Base-by-base conservation (phyloP, 2,329 filamentous ascomycete species). In the Arthrinium puccinioides region DNA sequence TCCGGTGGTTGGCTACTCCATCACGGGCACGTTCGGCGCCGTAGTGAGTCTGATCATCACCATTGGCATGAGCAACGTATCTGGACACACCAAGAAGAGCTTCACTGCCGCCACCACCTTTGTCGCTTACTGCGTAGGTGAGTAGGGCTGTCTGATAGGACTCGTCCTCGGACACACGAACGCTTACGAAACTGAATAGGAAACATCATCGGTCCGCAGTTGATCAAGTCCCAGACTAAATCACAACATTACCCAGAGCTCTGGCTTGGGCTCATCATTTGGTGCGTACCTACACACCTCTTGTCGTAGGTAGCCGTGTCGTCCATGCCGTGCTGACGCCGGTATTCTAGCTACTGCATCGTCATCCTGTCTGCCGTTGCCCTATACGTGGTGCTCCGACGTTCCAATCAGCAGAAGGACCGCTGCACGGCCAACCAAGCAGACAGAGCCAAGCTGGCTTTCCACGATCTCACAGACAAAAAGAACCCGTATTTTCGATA, bases 51-150 rank as follows among this genome's bases (percentile, higher is more conserved):
- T 74, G 28, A 63, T 66, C 36, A 70, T 75, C 44, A 67, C 67
- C 0, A 44, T 74, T 6, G 67, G 67, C 23, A 70, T 71, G 67
- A 74, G 75, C 9, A 88, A 88, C 45, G 81, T 87, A 0, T 82
- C 83, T 0, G 84, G 84, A 0, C 74, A 83, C 18, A 87, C 83
- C 0, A 88, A 88, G 63, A 87, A 87, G 66, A 83, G 78, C 44
- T 79, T 83, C 49, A 86, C 84, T 69, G 80, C 83, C 0, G 78
- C 79, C 0, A 78, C 79, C 0, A 81, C 85, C 2, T 88, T 87
- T 44, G 80, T 85, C 0, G 82, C 80, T 1, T 87, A 87, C 51
- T 84, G 81, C 38, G 77, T 87, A 3, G 71, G 54, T 54, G 15
- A 30, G 39, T 36, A 15, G 7, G 7, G 25, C 2, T 11, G n/a